Evolutionary conservation across 2,329 filamentous ascomycete species (phyloP).

Genomic region (Cercospora zeae-maydis): DNA sequence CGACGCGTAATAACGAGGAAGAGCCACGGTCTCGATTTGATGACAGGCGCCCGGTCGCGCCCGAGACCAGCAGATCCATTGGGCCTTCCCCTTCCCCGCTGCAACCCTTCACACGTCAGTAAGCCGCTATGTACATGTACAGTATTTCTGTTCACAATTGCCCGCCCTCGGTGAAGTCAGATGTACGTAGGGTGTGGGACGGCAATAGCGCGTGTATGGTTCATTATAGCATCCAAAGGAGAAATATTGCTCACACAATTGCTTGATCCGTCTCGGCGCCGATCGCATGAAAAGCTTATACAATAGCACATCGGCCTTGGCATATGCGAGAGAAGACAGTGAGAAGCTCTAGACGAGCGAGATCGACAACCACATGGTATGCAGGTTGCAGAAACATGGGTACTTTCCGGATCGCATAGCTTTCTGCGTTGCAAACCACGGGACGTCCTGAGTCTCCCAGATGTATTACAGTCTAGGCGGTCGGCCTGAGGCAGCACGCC

Average conservation of each 20-base stretch:
- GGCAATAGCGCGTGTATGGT: background rate
- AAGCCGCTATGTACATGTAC: no score
- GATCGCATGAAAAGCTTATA: background rate
- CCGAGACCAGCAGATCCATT: background rate
- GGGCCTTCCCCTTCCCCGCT: slow-evolving; percentile 5
- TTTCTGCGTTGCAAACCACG: background rate
- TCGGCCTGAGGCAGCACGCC: background rate
- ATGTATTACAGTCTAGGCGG: background rate
- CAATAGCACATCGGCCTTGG: background rate
- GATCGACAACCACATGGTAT: background rate
- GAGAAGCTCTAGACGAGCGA: background rate
- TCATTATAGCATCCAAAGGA: no score
- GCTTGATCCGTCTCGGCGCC: slow-evolving; percentile 5
- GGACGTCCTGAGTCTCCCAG: background rate
- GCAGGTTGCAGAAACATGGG: background rate
- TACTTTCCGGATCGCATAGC: background rate
- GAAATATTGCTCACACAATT: background rate
- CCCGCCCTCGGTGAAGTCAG: background rate
- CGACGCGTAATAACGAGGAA: background rate
- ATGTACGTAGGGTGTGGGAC: background rate
- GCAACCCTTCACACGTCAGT: background rate
- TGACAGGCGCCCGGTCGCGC: slow-evolving; percentile 8
- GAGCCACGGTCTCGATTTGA: slow-evolving; percentile 5
- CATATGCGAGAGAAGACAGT: background rate
- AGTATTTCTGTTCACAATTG: background rate